Percentiles rank a stretch among this genome's conserved stretches.
These are phyloP conservation scores for Apiosordaria backusii DNA, from an alignment of 495 filamentous ascomycete species.

Conservation along the genomic window DNA sequence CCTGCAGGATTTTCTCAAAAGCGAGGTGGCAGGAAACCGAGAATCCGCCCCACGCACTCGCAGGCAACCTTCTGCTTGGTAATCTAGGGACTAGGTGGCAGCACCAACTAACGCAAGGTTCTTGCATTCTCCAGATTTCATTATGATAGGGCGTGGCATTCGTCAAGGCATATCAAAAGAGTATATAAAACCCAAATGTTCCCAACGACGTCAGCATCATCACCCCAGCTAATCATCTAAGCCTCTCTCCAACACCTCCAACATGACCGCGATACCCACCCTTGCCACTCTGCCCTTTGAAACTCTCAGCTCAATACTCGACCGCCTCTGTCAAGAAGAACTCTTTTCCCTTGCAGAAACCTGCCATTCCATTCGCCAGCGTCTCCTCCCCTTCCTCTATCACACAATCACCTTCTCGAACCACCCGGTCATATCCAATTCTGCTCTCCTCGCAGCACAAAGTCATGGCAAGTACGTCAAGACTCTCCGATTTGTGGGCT, in stretches of 20 bases:
- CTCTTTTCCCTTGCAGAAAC: not conserved
- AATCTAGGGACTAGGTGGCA: too few species aligned
- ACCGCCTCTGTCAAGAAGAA: not conserved
- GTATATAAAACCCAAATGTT: not conserved
- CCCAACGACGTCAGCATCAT: not conserved
- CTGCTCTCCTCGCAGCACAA: not conserved
- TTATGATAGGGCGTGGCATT: too few species aligned
- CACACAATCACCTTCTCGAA: constrained; percentile 7
- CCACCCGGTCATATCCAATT: not conserved
- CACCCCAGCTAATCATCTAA: not conserved
- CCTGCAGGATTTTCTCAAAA: too few species aligned
- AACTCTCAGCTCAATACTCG: not conserved
- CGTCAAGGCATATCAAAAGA: not conserved
- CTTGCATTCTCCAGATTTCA: too few species aligned
- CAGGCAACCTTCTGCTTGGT: not conserved
- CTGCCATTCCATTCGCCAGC: not conserved
- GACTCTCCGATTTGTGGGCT: not conserved
- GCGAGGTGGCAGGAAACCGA: not conserved
- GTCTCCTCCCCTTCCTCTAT: not conserved
- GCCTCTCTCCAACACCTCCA: not conserved
- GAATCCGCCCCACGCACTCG: not conserved
- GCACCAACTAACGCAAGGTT: not conserved
- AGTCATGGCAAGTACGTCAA: not conserved
- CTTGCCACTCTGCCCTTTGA: not conserved
- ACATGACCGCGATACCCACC: not conserved